Conservation (phyloP, 2,329 filamentous ascomycete species). For the Rhytidhysteron rufulum region DNA sequence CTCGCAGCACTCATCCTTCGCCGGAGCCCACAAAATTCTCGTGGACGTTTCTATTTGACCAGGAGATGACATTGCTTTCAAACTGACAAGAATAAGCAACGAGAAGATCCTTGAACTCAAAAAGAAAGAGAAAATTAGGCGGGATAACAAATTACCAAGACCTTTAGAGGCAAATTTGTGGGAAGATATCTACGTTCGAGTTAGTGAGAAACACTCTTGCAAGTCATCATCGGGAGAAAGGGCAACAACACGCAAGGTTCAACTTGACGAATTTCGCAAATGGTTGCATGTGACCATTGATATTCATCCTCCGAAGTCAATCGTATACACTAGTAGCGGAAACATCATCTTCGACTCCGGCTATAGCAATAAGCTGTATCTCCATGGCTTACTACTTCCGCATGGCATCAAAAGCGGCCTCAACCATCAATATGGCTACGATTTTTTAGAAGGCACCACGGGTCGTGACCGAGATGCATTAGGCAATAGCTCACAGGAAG, state of each 20-base stretch:
- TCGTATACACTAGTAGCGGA: slow-evolving; percentile 2
- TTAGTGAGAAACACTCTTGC: slow-evolving; percentile 5
- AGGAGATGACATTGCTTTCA: slow-evolving; percentile 7
- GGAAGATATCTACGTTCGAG: slow-evolving; percentile 13
- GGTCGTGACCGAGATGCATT: slow-evolving; percentile 8
- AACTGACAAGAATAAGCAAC: slow-evolving; percentile 3
- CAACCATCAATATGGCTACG: slow-evolving; percentile 10
- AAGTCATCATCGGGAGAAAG: background rate
- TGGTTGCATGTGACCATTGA: slow-evolving; percentile 5
- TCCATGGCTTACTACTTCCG: slow-evolving; percentile 8
- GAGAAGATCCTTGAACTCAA: background rate
- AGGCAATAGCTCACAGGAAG: slow-evolving; percentile 1
- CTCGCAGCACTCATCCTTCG: slow-evolving; percentile 10
- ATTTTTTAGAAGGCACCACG: slow-evolving; percentile 8
- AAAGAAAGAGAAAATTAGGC: background rate
- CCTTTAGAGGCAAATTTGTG: slow-evolving; percentile 3
- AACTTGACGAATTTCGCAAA: slow-evolving; percentile 1
- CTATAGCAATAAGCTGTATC: slow-evolving; percentile 8
- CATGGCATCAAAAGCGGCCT: slow-evolving; percentile 2
- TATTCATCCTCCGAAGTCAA: slow-evolving; percentile 1
- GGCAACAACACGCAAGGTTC: slow-evolving; percentile 3
- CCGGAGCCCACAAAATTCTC: slow-evolving; percentile 10
- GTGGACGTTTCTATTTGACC: slow-evolving; percentile 8
- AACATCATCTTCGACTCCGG: slow-evolving; percentile 5
- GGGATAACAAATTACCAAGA: slow-evolving; percentile 1